phyloP scores from a whole-genome alignment of 2,329 filamentous ascomycete genomes.

The Orbilia oligospora region DNA sequence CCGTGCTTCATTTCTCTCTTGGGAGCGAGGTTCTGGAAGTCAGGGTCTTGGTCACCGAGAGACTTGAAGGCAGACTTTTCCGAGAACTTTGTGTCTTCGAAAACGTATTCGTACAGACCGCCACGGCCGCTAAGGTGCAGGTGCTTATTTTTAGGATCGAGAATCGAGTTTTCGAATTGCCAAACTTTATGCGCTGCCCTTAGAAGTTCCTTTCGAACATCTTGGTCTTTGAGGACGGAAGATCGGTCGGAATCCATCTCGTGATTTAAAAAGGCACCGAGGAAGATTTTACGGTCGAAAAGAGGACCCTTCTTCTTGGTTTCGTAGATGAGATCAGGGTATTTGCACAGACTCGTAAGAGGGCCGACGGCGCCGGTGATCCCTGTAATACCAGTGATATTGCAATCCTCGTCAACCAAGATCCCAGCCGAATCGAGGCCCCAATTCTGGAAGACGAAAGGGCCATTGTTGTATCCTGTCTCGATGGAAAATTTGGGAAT shows the following conservation, averaged over 20 bases:
- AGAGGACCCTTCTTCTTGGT: slow-evolving; percentile 54
- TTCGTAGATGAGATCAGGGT: slow-evolving; percentile 60
- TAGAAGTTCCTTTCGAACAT: slow-evolving; percentile 44
- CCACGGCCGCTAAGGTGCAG: slow-evolving; percentile 52
- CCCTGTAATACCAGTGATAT: slow-evolving; percentile 49
- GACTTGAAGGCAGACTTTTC: slow-evolving; percentile 54
- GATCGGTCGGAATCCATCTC: slow-evolving; percentile 30
- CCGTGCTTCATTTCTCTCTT: slow-evolving; percentile 50
- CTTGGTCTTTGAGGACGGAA: slow-evolving; percentile 42
- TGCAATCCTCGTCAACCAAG: slow-evolving; percentile 55
- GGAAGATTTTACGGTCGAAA: slow-evolving; percentile 58
- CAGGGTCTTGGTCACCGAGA: slow-evolving; percentile 50
- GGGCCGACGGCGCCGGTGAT: slow-evolving; percentile 52
- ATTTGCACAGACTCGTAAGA: slow-evolving; percentile 48
- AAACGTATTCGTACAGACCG: slow-evolving; percentile 58
- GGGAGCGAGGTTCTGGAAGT: slow-evolving; percentile 54
- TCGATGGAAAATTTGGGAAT: slow-evolving; percentile 59
- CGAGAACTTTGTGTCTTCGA: slow-evolving; percentile 54
- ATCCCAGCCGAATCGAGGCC: slow-evolving; percentile 35
- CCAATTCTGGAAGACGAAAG: slow-evolving; percentile 60
- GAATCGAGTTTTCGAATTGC: slow-evolving; percentile 59
- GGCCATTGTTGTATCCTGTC: slow-evolving; percentile 54
- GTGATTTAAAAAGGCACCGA: slow-evolving; percentile 43
- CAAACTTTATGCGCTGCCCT: slow-evolving; percentile 55
- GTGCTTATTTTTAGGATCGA: slow-evolving; percentile 52